Evolutionary conservation across 1,284 basidiomycete genomes (phyloP), one percentile per base, ranked within the genome.

Genomic region (Cerrena zonata): DNA sequence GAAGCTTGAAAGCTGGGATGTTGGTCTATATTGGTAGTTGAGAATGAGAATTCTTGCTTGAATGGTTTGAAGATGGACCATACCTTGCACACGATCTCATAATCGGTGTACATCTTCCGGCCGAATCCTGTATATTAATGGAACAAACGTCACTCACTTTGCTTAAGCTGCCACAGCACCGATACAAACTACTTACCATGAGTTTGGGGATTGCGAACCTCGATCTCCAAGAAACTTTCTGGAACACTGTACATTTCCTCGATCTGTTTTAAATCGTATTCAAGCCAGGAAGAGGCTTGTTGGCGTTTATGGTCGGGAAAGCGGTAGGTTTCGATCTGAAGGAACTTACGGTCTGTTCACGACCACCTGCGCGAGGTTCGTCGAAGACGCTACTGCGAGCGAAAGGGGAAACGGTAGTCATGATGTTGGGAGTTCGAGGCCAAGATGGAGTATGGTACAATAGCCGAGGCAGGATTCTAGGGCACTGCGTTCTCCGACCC

Each of bases 21-120:
- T 99, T 99, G 58, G 95, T 99, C 89, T 97, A 59, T 5, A 43
- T 13, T 25, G 18, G 41, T 11, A 44, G 46, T 38, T 19, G 27
- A 45, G 19, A 27, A 30, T 34, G 22, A 19, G 22, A 7, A 36
- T 24, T n/a, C n/a, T n/a, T n/a, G n/a, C n/a, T n/a, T 48, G 43
- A 19, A 30, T 26, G 18, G 13, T 11, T 42, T 19, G 41, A 44
- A 25, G 45, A 45, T 36, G 42, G 30, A n/a, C 67, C 79, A 53
- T 56, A 91, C 94, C 82, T 94, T 92, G 78, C 94, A 97, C 48
- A 97, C 88, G 57, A 99, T 89, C 73, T 99, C 95, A 65, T 99
- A 99, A 77, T 99, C 94, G 44, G 95, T 99, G 69, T 91, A 99
- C 93, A 95, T 96, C 78, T 97, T 97, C 60, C 95, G 77, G 30